These are phyloP conservation scores for Aspergillus chevalieri DNA, from an alignment of 2,329 filamentous ascomycete species.

Conservation along the genomic window DNA sequence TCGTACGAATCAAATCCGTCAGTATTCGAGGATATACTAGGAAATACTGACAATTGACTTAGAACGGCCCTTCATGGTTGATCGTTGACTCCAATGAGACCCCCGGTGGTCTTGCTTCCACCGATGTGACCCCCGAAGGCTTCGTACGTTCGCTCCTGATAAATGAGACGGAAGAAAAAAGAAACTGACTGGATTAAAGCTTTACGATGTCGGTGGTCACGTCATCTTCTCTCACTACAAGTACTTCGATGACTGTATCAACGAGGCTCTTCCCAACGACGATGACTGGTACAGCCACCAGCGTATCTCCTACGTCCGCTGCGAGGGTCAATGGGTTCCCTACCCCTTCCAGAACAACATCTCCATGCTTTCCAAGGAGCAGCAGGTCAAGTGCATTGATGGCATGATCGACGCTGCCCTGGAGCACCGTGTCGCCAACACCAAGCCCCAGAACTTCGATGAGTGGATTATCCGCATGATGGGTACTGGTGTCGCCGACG, in stretches of 20 bases:
- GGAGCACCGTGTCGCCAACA: conserved; percentile 76
- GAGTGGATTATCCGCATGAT: conserved; percentile 96
- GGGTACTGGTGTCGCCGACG: conserved; percentile 80
- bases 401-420: conserved; percentile 93
- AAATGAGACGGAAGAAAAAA: background rate
- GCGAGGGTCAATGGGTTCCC: conserved; percentile 92
- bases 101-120: conserved; percentile 91
- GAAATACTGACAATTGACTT: conserved; percentile 17
- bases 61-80: conserved; percentile 93
- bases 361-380: conserved; percentile 93
- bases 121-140: conserved; percentile 89
- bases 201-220: conserved; percentile 97
- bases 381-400: conserved; percentile 90
- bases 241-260: conserved; percentile 98
- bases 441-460: conserved; percentile 94
- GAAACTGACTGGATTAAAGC: conserved; percentile 46
- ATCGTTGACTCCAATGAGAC: conserved; percentile 89
- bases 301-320: conserved; percentile 97
- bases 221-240: conserved; percentile 99
- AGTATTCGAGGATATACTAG: background rate
- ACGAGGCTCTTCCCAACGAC: conserved; percentile 89
- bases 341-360: conserved; percentile 99
- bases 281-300: conserved; percentile 97
- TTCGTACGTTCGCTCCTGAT: conserved; percentile 64
- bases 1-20: conserved; percentile 55